phyloP scores from a whole-genome alignment of 805 yeast genomes.

The Metschnikowia similis region DNA sequence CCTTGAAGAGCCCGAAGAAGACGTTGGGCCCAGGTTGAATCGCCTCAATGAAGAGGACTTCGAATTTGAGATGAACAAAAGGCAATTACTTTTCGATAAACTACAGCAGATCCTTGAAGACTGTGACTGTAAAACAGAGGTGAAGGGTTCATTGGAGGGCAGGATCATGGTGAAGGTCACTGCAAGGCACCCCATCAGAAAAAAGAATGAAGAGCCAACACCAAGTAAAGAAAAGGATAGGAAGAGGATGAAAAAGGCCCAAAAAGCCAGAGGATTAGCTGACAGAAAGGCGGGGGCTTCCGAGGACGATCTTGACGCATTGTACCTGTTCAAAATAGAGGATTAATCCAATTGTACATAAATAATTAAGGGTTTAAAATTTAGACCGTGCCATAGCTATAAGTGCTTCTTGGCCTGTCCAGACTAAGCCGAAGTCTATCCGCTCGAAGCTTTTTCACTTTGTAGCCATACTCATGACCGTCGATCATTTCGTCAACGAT shows the following conservation, averaged over 20 bases:
- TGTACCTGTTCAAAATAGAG: constrained; percentile 39
- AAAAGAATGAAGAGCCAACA: constrained; percentile 1
- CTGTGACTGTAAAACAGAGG: constrained; percentile 24
- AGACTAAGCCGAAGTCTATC: constrained; percentile 15
- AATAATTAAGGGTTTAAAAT: background rate
- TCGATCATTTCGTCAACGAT: constrained; percentile 39
- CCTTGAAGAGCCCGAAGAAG: constrained; percentile 15
- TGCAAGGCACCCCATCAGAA: constrained; percentile 3
- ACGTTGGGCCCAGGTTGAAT: background rate
- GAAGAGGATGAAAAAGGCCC: constrained; percentile 15
- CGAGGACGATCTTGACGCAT: constrained; percentile 34
- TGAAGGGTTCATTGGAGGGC: constrained; percentile 25
- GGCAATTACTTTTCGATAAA: constrained; percentile 27
- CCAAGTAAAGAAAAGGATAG: constrained; percentile 15
- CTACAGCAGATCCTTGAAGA: constrained; percentile 28
- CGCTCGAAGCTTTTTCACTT: constrained; percentile 35
- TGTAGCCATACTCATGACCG: constrained; percentile 40
- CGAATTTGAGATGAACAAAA: constrained; percentile 20
- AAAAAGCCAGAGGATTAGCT: constrained; percentile 16
- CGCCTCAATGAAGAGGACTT: constrained; percentile 11
- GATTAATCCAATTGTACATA: constrained; percentile 20
- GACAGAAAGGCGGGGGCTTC: constrained; percentile 15
- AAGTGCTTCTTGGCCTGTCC: background rate
- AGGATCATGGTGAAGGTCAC: constrained; percentile 21
- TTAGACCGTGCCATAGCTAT: constrained; percentile 17